Base-by-base conservation (phyloP, 768 basidiomycete genomes). In the Suillus sp. region DNA sequence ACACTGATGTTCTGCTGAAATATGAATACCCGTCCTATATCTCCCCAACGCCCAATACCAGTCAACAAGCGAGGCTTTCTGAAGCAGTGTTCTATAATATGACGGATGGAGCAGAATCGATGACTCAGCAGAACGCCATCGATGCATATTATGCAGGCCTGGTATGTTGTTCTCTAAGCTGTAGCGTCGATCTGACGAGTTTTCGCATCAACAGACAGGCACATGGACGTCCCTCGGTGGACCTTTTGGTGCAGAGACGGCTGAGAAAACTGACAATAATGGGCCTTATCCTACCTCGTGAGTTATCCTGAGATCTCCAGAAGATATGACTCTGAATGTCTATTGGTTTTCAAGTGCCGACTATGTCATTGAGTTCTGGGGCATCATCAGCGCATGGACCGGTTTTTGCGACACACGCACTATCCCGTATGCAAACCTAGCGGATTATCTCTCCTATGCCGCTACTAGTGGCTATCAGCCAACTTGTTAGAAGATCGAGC, bases 261-360 rank as follows among this genome's bases (percentile, higher is more conserved):
- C 62, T 4, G 18, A 2, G 34, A 35, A 69, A 58, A 70, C 56
- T 25, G n/a, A n/a, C n/a, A 56, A 61, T 25, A 20, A 64, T 30
- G 69, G 69, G 47, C 70, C 70, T 20, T 71, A 70, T 38, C 69
- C 70, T 22, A 71, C 69, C 8, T 67, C 69, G 64, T 70, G 35
- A 59, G 32, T 35, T 25, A 8, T 4, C 27, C 14, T 16, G 27
- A 8, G 25, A 4, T 16, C 48, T 56, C 51, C 10, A 18, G 22
- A 34, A 27, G 20, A 14, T 43, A 38, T 0, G 14, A 9, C 11
- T n/a, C 30, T 38, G 22, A 50, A 63, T 13, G 30, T 30, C 3
- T 32, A 62, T 51, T n/a, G 6, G 25, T 47, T 57, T 9, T 13
- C 48, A 34, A 71, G 71, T 3, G 6, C 50, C 22, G 59, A 68